Evolutionary conservation across 2,329 filamentous ascomycete genomes (phyloP), one percentile per base, ranked within the genome.

Genomic region (Westerdykella sp.): DNA sequence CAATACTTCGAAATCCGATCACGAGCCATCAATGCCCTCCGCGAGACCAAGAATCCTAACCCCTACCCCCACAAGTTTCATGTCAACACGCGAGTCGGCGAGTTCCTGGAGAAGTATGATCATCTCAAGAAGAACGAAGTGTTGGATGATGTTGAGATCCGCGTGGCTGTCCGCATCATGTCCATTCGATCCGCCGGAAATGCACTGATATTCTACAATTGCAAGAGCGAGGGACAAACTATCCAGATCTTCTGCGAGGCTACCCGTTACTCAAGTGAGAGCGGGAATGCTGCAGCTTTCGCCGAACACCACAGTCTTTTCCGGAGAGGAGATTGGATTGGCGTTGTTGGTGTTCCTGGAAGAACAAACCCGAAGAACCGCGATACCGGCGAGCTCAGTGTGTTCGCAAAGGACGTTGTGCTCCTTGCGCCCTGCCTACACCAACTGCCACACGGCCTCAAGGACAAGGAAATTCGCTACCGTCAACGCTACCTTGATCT

Each of bases 1-100:
- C 83, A 87, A 83, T 98, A 97, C 76, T 96, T 95, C 67, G 93
- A 98, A 73, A 94, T 97, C 65, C 86, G 93, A 50, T 94, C 85
- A 61, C 81, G 87, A 56, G 79, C 78, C 54, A 82, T 95, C 73
- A 84, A 85, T 69, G 84, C 84, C 59, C 78, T 91, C 51, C 79
- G 84, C 60, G 74, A 83, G 62, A 81, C 79, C 62, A 82, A 85
- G 73, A 73, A 81, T 46, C 85, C 86, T 34, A 85, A 91, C 63
- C 87, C 87, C 5, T 68, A 96, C 71, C 93, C 93, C 6, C 91
- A 98, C 83, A 85, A 85, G 77, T 97, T 95, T 78, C 76, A 90
- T 45, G 82, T 87, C 66, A 86, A 84, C 68, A 89, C 88, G 62
- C 85, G 93, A 59, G 76, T 95, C 48, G 77, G 79, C 62, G 80